A percentile compares a stretch with the other conserved stretches of the same genome.
Evolutionary conservation across 169 alveolate species (phyloP).

Genomic region (Pseudocohnilembus persalinus): DNA sequence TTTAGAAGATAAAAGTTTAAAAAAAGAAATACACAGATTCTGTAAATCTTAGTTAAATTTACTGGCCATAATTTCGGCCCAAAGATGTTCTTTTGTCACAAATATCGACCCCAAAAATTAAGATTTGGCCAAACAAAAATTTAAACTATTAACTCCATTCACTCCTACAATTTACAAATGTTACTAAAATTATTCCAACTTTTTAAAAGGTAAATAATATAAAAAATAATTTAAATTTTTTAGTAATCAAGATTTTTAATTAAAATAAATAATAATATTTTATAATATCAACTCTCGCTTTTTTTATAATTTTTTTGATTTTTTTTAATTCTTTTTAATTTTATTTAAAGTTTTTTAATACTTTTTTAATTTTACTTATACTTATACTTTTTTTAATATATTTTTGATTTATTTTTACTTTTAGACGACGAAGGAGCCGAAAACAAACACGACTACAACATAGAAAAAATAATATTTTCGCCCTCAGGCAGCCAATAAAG

Average conservation of each 20-base stretch:
- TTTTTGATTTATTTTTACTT: no score
- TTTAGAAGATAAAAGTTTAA: background rate
- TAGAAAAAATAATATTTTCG: background rate
- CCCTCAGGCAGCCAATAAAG: background rate
- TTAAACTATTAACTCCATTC: background rate
- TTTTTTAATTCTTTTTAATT: no score
- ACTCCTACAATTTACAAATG: background rate
- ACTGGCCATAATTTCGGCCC: background rate
- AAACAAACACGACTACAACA: background rate
- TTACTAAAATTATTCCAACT: background rate
- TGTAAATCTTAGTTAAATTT: no score
- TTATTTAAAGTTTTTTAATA: no score
- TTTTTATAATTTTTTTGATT: no score
- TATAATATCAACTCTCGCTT: no score
- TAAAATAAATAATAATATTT: no score
- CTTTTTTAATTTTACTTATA: no score
- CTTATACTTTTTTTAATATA: no score
- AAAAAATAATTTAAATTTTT: no score
- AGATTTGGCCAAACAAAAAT: background rate
- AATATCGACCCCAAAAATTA: background rate
- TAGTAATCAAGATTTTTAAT: no score
- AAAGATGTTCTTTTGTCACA: background rate
- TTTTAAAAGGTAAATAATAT: background rate
- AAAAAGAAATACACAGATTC: background rate
- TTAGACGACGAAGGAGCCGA: background rate